These are phyloP conservation scores for Mycena floridula DNA, from an alignment of 768 basidiomycete genomes.

Conservation along the genomic window DNA sequence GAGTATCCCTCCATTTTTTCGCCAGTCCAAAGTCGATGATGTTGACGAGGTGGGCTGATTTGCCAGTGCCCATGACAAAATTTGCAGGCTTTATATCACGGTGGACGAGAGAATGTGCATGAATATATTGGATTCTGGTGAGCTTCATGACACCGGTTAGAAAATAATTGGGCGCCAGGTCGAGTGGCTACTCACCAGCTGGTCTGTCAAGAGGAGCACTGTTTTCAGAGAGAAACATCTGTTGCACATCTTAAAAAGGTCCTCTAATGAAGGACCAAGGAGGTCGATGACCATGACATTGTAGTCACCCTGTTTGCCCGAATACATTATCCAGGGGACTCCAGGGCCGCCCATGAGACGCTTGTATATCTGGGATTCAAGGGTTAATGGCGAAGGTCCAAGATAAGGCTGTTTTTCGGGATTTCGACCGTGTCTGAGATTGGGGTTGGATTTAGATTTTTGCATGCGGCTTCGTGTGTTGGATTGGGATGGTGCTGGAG, in stretches of 20 bases:
- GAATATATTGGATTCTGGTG: constrained; percentile 94
- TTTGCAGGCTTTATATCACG: constrained; percentile 99
- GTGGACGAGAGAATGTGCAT: constrained; percentile 90
- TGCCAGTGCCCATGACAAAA: constrained; percentile 81
- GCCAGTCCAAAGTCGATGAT: constrained; percentile 88
- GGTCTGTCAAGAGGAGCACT: constrained; percentile 88
- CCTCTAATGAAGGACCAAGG: constrained; percentile 84
- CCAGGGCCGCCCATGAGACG: constrained; percentile 84
- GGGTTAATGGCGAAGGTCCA: constrained; percentile 42
- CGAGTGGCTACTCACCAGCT: constrained; percentile 63
- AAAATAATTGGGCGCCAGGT: background rate
- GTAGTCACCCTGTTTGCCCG: constrained; percentile 86
- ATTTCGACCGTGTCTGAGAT: constrained; percentile 3
- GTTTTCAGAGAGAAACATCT: constrained; percentile 93
- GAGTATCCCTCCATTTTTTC: constrained; percentile 66
- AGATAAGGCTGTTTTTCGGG: constrained; percentile 3
- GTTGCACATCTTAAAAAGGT: constrained; percentile 86
- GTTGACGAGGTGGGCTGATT: constrained; percentile 66
- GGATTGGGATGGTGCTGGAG: constrained; percentile 17
- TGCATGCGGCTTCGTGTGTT: constrained; percentile 3
- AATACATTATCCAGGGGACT: constrained; percentile 91
- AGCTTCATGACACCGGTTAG: constrained; percentile 66
- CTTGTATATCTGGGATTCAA: constrained; percentile 91
- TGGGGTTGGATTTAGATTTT: constrained; percentile 4
- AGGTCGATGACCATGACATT: constrained; percentile 98